phyloP scores from a whole-genome alignment of 345 rosid species.

The Eucalyptus victrix region DNA sequence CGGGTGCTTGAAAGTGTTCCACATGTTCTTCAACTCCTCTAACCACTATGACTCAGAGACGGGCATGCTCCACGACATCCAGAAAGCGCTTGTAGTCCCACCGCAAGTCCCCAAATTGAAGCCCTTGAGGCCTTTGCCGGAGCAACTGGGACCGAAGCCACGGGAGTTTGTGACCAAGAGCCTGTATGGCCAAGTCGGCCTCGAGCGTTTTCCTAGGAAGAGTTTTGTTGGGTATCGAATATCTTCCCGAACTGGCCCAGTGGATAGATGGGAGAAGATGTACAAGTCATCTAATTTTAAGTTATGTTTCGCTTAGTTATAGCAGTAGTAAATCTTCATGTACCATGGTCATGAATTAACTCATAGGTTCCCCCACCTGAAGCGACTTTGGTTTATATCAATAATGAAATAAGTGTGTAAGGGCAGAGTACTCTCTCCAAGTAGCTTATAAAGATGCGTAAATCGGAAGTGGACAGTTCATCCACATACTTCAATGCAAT shows the following conservation, averaged over 20 bases:
- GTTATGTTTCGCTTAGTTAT: neutral
- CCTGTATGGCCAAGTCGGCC: neutral
- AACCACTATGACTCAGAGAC: slow-evolving; percentile 32
- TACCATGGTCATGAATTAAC: neutral
- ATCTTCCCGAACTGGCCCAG: neutral
- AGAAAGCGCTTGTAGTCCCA: slow-evolving; percentile 40
- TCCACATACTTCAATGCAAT: neutral
- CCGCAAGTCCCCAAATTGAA: neutral
- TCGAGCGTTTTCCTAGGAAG: neutral
- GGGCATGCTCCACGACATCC: slow-evolving; percentile 34
- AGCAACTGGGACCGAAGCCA: neutral
- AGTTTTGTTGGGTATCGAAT: neutral
- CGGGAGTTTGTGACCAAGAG: neutral
- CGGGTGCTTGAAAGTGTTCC: slow-evolving; percentile 23
- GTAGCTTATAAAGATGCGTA: neutral
- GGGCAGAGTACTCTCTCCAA: neutral
- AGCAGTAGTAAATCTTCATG: neutral
- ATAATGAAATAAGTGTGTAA: neutral
- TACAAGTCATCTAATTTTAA: neutral
- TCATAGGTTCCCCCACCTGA: neutral
- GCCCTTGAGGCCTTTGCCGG: neutral
- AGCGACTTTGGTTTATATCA: neutral
- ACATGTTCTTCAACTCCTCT: slow-evolving; percentile 39
- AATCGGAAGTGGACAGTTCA: neutral
- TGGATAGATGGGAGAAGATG: neutral